Evolutionary conservation across 345 rosid genomes (phyloP).

Genomic region (Rhodamnia argentea): DNA sequence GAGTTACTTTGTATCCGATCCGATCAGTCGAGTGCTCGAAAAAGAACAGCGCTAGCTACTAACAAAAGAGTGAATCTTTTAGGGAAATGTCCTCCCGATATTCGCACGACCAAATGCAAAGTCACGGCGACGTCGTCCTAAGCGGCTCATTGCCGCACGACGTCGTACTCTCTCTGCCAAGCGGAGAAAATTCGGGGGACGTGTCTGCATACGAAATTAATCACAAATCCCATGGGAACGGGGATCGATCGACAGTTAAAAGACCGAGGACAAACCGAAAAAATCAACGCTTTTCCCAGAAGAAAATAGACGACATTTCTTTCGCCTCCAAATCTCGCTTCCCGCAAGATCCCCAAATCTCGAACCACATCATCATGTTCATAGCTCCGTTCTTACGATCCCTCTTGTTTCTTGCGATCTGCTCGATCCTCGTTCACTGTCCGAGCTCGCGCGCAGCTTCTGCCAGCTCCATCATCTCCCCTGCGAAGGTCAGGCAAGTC

Average conservation of each 20-base stretch:
- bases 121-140: not conserved
- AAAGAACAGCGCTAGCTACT: too few species aligned
- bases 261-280: not conserved
- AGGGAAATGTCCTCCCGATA: too few species aligned
- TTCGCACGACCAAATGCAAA: too few species aligned
- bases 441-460: conserved; percentile 36
- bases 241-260: not conserved
- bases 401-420: conserved; percentile 20
- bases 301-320: too few species aligned
- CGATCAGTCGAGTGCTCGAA: too few species aligned
- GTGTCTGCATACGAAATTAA: not conserved
- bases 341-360: not conserved
- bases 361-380: not conserved
- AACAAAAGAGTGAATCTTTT: too few species aligned
- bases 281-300: not conserved
- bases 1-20: not conserved
- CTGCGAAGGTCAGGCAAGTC: conserved; percentile 76
- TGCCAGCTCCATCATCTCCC: conserved; percentile 60
- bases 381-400: not conserved
- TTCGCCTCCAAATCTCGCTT: not conserved
- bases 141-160: fast-evolving
- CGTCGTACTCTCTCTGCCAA: not conserved
- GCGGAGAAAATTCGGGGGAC: not conserved
- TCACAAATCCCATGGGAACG: not conserved
- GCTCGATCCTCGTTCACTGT: conserved; percentile 19